These are phyloP conservation scores for Lyophyllum atratum DNA, from an alignment of 768 basidiomycete species.

Conservation along the genomic window DNA sequence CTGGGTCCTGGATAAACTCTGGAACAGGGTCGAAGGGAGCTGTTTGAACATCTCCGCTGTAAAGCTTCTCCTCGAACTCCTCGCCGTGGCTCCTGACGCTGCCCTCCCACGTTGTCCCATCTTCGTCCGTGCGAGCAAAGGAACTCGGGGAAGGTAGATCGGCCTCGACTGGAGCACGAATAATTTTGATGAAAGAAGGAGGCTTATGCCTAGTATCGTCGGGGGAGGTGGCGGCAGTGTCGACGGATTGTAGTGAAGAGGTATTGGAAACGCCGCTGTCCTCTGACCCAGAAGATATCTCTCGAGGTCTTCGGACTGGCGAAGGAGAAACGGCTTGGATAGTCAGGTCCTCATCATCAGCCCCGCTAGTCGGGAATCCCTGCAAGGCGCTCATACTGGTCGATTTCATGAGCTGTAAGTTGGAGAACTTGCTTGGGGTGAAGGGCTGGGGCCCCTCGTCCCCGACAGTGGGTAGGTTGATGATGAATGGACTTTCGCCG, in stretches of 20 bases:
- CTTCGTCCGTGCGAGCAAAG: conserved; percentile 49
- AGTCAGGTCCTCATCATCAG: conserved; percentile 62
- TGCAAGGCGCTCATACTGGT: conserved; percentile 38
- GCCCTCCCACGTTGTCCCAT: conserved; percentile 63
- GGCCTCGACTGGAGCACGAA: conserved; percentile 36
- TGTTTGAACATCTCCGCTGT: conserved; percentile 51
- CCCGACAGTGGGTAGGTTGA: conserved; percentile 57
- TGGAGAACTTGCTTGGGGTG: conserved; percentile 50
- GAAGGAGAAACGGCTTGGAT: conserved; percentile 49
- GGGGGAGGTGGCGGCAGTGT: conserved; percentile 50
- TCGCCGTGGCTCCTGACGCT: conserved; percentile 35
- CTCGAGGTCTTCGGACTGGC: conserved; percentile 30
- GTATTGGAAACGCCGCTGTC: conserved; percentile 50
- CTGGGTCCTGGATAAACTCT: conserved; percentile 41
- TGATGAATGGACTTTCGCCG: conserved; percentile 63
- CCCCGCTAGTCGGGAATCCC: conserved; percentile 35
- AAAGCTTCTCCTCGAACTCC: conserved; percentile 54
- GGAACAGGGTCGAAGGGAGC: conserved; percentile 48
- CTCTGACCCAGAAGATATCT: conserved; percentile 53
- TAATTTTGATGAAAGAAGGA: conserved; percentile 27
- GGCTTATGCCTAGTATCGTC: conserved; percentile 42
- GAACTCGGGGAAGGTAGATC: conserved; percentile 57
- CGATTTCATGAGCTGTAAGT: conserved; percentile 33
- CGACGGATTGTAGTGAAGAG: conserved; percentile 46
- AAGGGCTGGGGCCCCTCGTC: conserved; percentile 45